phyloP scores from a whole-genome alignment of 1,284 basidiomycete genomes.

The Inonotus obliquus region DNA sequence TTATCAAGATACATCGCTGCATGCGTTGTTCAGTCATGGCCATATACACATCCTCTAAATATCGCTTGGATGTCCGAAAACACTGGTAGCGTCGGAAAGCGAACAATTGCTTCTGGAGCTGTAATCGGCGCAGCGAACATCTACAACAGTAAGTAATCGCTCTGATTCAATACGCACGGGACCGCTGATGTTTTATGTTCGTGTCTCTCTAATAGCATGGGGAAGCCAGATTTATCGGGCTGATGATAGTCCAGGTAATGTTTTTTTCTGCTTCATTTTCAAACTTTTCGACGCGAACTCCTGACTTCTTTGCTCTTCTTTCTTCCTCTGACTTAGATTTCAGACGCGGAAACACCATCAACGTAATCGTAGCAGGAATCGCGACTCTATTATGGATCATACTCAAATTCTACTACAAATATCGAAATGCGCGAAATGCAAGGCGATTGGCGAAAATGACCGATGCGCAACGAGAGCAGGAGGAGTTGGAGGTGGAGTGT shows the following conservation, averaged over 20 bases:
- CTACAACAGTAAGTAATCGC: constrained; percentile 19
- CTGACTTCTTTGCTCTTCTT: neutral
- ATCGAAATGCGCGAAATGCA: constrained; percentile 27
- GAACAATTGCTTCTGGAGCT: constrained; percentile 34
- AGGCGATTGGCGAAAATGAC: constrained; percentile 21
- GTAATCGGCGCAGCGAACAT: constrained; percentile 34
- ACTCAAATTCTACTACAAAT: constrained; percentile 30
- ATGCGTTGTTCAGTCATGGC: constrained; percentile 34
- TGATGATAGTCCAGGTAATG: constrained; percentile 33
- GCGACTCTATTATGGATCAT: constrained; percentile 33
- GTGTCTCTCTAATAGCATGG: constrained; percentile 3
- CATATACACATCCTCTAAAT: constrained; percentile 35
- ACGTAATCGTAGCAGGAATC: constrained; percentile 32
- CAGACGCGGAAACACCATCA: constrained; percentile 34
- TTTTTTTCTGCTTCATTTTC: neutral
- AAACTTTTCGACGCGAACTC: neutral
- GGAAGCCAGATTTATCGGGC: constrained; percentile 32
- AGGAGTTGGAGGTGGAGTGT: constrained; percentile 26
- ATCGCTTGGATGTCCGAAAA: constrained; percentile 40
- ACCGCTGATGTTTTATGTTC: neutral
- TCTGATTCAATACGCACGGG: neutral
- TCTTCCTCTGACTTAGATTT: no score
- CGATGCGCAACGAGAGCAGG: constrained; percentile 25
- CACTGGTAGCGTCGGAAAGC: constrained; percentile 33
- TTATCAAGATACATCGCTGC: constrained; percentile 30